A percentile compares a stretch with the other conserved stretches of the same genome.
phyloP scores from a whole-genome alignment of 1,284 basidiomycete species.

The Ceratobasidium papillatum region DNA sequence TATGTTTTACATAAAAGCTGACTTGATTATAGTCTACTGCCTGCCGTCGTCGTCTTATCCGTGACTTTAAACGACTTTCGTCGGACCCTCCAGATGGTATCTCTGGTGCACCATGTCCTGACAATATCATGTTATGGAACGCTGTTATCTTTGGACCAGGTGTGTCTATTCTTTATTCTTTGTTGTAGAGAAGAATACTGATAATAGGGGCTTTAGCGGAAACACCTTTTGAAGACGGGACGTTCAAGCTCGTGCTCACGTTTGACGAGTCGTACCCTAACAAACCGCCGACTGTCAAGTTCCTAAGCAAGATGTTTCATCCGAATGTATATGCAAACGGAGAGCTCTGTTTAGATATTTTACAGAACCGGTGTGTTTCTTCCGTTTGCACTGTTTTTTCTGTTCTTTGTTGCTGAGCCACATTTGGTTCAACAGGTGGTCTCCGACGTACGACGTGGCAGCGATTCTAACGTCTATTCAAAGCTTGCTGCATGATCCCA shows the following conservation, averaged over 20 bases:
- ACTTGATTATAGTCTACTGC: constrained; percentile 73
- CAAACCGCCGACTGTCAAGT: constrained; percentile 97
- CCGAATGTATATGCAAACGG: constrained; percentile 99
- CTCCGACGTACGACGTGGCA: constrained; percentile 97
- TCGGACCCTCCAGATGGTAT: constrained; percentile 95
- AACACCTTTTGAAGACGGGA: constrained; percentile 98
- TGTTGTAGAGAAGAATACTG: background rate
- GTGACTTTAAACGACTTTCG: constrained; percentile 95
- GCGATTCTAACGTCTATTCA: constrained; percentile 97
- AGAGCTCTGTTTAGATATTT: constrained; percentile 96
- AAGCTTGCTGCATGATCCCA: constrained; percentile 94
- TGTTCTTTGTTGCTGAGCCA: background rate
- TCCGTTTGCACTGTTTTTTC: background rate
- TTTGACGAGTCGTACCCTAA: constrained; percentile 99
- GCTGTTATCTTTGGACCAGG: constrained; percentile 99
- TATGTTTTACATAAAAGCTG: background rate
- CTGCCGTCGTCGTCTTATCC: constrained; percentile 88
- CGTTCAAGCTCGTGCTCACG: constrained; percentile 93
- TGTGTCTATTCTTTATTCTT: constrained; percentile 54
- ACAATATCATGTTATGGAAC: constrained; percentile 99
- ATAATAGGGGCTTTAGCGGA: constrained; percentile 68
- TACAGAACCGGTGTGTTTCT: constrained; percentile 78
- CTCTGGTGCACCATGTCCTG: constrained; percentile 94
- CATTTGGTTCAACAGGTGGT: constrained; percentile 63
- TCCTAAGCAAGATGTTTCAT: constrained; percentile 98